Percentiles rank a stretch among this genome's conserved stretches.
Conservation (phyloP, 495 filamentous ascomycete genomes). For the Hyaloscypha variabilis region DNA sequence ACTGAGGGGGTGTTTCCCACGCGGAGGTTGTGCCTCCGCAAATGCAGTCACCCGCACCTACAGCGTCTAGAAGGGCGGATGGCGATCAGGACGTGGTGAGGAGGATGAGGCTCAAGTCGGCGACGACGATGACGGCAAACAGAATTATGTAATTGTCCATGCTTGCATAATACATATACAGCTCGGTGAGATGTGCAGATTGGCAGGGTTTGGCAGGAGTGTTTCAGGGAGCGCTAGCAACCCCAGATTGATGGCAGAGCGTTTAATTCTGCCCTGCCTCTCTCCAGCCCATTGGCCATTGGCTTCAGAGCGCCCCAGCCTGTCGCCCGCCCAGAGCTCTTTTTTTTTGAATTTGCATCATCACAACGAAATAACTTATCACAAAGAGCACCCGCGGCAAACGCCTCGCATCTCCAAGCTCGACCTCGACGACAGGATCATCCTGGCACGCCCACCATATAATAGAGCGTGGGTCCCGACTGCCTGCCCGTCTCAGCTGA, state of each 20-base stretch:
- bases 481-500: constrained; percentile 25
- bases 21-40: constrained; percentile 9
- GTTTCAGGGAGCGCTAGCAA: too few species aligned
- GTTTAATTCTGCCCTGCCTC: too few species aligned
- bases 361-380: neutral
- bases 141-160: neutral
- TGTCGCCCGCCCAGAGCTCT: too few species aligned
- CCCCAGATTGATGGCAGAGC: too few species aligned
- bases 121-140: neutral
- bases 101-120: neutral
- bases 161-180: neutral
- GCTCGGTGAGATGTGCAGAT: neutral
- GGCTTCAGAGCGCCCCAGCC: too few species aligned
- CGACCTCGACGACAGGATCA: constrained; percentile 1
- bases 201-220: too few species aligned
- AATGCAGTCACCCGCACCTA: neutral
- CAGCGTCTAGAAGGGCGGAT: neutral
- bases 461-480: neutral
- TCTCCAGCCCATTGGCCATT: too few species aligned
- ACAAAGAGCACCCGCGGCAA: neutral
- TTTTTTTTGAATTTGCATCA: too few species aligned
- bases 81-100: neutral
- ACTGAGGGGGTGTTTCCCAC: neutral
- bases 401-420: too few species aligned
- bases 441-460: constrained; percentile 8